These are phyloP conservation scores for Breviolum minutum DNA, from an alignment of 73 alveolate genomes.

Conservation along the genomic window DNA sequence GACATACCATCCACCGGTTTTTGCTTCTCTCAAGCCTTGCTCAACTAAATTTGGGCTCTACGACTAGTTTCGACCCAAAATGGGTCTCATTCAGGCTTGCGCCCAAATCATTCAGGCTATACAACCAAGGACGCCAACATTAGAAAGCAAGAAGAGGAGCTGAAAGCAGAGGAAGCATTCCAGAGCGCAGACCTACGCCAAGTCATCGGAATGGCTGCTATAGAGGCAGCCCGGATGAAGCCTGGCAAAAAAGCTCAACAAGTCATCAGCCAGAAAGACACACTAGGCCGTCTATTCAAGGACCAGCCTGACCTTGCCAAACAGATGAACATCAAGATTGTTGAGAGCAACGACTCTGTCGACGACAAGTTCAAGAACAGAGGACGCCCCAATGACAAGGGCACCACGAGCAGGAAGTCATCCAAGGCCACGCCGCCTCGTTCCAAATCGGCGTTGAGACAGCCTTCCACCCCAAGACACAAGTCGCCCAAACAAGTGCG, in stretches of 20 bases:
- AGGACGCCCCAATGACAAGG: background rate
- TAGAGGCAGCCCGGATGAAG: background rate
- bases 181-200: background rate
- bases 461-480: background rate
- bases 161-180: background rate
- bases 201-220: background rate
- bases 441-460: background rate
- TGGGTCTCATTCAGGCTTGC: no score
- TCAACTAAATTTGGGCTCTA: no score
- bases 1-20: no score
- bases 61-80: no score
- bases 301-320: slow-evolving; percentile 6
- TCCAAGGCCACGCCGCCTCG: background rate
- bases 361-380: background rate
- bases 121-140: background rate
- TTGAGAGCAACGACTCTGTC: background rate
- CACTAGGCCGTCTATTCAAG: background rate
- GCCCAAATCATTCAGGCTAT: no score
- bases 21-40: no score
- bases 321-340: no score
- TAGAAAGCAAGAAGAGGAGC: background rate
- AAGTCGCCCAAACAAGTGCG: background rate
- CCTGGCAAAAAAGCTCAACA: background rate
- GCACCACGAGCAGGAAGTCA: background rate
- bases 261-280: background rate